A percentile compares a stretch with the other conserved stretches of the same genome.
phyloP scores from a whole-genome alignment of 1,284 basidiomycete genomes.

The Cutaneotrichosporon mucoides region DNA sequence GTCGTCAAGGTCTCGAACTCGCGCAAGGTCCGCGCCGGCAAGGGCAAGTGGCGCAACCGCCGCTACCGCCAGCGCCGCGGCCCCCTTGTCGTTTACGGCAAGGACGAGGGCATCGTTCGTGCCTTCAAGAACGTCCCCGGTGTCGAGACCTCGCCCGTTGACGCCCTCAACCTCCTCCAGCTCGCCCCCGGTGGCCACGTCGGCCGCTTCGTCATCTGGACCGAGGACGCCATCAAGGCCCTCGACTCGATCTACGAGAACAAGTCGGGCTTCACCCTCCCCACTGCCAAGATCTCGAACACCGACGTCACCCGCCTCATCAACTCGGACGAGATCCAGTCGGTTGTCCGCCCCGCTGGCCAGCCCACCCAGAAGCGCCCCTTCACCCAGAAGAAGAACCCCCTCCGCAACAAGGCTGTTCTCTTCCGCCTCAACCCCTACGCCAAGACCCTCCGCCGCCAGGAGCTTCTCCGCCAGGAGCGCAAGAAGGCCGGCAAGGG shows the following conservation, averaged over 20 bases:
- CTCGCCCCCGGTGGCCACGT: slow-evolving; percentile 99
- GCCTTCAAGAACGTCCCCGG: slow-evolving; percentile 99
- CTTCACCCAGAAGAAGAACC: slow-evolving; percentile 99
- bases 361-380: slow-evolving; percentile 59
- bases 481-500: slow-evolving; percentile 44
- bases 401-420: slow-evolving; percentile 89
- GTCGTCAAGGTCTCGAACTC: slow-evolving; percentile 97
- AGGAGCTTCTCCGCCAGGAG: slow-evolving; percentile 61
- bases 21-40: slow-evolving; percentile 93
- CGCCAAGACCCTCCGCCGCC: slow-evolving; percentile 86
- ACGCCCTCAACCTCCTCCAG: slow-evolving; percentile 94
- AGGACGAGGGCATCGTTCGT: slow-evolving; percentile 96
- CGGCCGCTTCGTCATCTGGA: slow-evolving; percentile 99
- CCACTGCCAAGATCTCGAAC: slow-evolving; percentile 93
- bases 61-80: slow-evolving; percentile 96
- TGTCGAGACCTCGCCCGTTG: slow-evolving; percentile 95
- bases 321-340: slow-evolving; percentile 96
- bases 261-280: slow-evolving; percentile 94
- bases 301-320: slow-evolving; percentile 96
- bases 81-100: slow-evolving; percentile 94
- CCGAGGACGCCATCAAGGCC: slow-evolving; percentile 85
- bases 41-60: slow-evolving; percentile 97
- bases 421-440: slow-evolving; percentile 99
- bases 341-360: slow-evolving; percentile 75
- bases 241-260: slow-evolving; percentile 92